Evolutionary conservation across 2,329 filamentous ascomycete species (phyloP), one percentile per base, ranked within the genome.

Genomic region (Lecanicillium sp.): DNA sequence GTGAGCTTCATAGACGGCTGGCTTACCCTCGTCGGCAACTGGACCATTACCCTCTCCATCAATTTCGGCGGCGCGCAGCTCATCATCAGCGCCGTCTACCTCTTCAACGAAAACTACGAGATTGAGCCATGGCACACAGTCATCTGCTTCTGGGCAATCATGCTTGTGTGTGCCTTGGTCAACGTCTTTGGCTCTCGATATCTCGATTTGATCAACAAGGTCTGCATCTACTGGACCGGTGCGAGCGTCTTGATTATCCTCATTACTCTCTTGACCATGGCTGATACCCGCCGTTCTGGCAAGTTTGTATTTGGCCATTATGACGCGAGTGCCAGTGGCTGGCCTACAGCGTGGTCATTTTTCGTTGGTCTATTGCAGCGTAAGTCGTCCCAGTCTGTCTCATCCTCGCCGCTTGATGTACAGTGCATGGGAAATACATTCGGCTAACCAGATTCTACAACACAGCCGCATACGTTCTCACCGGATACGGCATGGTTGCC

Each of bases 1-100:
- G 70, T 84, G 27, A 82, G 78, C 34, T 87, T 81, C 67, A 71
- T 81, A 43, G 84, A 81, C 3, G 83, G 82, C 33, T 87, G 82
- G 82, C 82, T 81, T 48, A 82, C 78, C 45, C 74, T 80, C 38
- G 79, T 80, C 25, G 81, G 80, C 33, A 85, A 83, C 75, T 80
- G 83, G 51, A 77, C 77, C 19, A 62, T 86, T 33, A 79, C 78
- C 2, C 76, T 83, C 27, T 83, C 79, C 1, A 83, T 80, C 44
- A 82, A 82, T n/a, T 71, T 85, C 31, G 69, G 85, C 5, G 81
- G 79, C 31, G 81, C 77, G 43, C 73, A 83, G 54, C 70, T 87
- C 36, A 75, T 87, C 39, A 58, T 83, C 11, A 78, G 78, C 37
- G 70, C 83, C 37, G 80, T 85, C 41, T 69, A 73, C n/a, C 62